Conservation (phyloP, 169 alveolate genomes). For the Eimeria maxima region DNA sequence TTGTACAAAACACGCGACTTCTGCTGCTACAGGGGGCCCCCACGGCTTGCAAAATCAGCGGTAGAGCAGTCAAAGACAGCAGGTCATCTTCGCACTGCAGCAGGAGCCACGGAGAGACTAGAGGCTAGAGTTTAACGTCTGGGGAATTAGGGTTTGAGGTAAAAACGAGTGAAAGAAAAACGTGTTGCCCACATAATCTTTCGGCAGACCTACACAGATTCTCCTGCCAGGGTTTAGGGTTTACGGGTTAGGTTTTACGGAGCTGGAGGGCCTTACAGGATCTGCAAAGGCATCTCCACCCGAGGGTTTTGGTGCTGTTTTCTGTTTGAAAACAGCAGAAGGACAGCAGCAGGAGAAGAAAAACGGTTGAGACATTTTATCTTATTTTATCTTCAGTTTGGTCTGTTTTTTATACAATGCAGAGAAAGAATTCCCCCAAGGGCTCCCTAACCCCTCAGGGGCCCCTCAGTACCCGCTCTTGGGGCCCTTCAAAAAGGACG, state of each 20-base stretch:
- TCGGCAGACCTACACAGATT: too few species aligned
- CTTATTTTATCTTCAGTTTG: too few species aligned
- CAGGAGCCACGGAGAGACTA: background rate
- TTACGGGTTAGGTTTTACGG: slow-evolving; percentile 36
- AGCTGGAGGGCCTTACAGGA: slow-evolving; percentile 9
- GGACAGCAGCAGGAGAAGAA: background rate
- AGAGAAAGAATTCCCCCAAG: too few species aligned
- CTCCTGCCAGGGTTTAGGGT: slow-evolving; percentile 7
- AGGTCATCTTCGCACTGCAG: slow-evolving; percentile 64
- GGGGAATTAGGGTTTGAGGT: slow-evolving; percentile 22
- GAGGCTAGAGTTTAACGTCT: slow-evolving; percentile 5
- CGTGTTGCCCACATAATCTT: too few species aligned
- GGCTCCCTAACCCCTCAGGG: too few species aligned
- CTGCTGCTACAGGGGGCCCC: slow-evolving; percentile 71
- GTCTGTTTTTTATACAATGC: too few species aligned
- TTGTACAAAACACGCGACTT: slow-evolving; percentile 50
- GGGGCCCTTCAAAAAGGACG: too few species aligned
- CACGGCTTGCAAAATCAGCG: slow-evolving; percentile 40
- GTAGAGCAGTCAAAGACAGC: slow-evolving; percentile 55
- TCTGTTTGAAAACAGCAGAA: background rate
- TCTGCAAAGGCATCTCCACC: slow-evolving; percentile 42
- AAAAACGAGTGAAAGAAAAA: too few species aligned
- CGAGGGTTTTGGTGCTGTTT: slow-evolving; percentile 16
- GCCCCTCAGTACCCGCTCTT: too few species aligned
- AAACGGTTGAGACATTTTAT: too few species aligned